A percentile compares a stretch with the other conserved stretches of the same genome.
Conservation (phyloP, 345 rosid species). For the Eucalyptus shirleyi region DNA sequence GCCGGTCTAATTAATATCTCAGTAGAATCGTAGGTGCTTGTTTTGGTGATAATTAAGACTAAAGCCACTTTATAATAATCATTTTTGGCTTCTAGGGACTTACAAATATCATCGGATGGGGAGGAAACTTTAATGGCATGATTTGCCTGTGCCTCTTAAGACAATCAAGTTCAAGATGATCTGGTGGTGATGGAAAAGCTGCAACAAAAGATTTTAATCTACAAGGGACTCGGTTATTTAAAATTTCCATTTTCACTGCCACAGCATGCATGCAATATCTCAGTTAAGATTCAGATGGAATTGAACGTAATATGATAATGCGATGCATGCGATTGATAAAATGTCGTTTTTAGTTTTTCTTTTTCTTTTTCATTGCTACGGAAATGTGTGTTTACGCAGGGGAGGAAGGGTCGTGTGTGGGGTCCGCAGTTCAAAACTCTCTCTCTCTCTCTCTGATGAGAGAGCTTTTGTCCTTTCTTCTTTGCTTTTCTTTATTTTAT, state of each 20-base stretch:
- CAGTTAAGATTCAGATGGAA: neutral
- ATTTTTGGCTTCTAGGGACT: conserved; percentile 11
- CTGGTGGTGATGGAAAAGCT: conserved; percentile 22
- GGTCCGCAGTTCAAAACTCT: neutral
- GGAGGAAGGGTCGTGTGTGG: neutral
- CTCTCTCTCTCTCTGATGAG: neutral
- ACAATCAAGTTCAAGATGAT: neutral
- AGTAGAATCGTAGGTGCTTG: conserved; percentile 1
- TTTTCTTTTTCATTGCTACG: neutral
- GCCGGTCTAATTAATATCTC: neutral
- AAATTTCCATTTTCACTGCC: neutral
- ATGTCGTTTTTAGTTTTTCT: neutral
- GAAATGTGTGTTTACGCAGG: neutral
- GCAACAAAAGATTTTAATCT: conserved; percentile 13
- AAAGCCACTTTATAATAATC: conserved; percentile 9
- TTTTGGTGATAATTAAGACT: neutral
- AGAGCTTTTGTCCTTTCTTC: neutral
- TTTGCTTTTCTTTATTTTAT: neutral
- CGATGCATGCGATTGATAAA: neutral
- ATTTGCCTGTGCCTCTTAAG: neutral
- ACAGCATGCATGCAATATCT: neutral
- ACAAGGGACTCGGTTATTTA: neutral
- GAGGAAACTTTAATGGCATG: conserved; percentile 1
- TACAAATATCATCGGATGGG: neutral
- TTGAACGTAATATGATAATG: neutral